Percentiles rank a stretch among this genome's conserved stretches.
Evolutionary conservation across 306 rosid species (phyloP).

Genomic region (Rubus idaeus): DNA sequence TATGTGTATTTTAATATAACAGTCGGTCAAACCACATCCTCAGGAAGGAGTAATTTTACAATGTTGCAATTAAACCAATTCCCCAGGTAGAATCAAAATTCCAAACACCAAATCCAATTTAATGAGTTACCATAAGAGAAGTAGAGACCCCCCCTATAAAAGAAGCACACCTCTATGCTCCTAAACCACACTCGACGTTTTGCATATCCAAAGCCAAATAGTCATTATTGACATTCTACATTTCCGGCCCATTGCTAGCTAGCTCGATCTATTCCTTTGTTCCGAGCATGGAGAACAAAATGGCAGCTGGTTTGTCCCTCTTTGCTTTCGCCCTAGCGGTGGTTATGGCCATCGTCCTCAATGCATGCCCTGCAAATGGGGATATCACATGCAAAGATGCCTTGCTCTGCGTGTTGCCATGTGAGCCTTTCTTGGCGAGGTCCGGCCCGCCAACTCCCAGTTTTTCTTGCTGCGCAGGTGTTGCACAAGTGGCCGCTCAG

Average conservation of each 20-base stretch:
- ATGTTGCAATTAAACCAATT: background rate
- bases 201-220: background rate
- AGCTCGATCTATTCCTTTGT: background rate
- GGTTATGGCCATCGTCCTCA: background rate
- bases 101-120: background rate
- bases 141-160: background rate
- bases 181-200: background rate
- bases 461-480: constrained; percentile 7
- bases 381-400: constrained; percentile 27
- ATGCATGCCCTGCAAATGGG: background rate
- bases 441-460: constrained; percentile 3
- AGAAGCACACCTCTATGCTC: background rate
- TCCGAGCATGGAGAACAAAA: constrained; percentile 15
- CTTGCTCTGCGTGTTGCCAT: background rate
- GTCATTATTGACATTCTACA: background rate
- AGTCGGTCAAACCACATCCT: too few relatives aligned
- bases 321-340: background rate
- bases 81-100: constrained; percentile 1
- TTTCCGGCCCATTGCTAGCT: background rate
- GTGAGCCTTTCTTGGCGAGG: constrained; percentile 15
- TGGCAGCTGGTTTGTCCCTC: background rate
- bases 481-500: background rate
- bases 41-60: background rate
- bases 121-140: background rate
- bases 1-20: too few relatives aligned